phyloP scores from a whole-genome alignment of 1,284 basidiomycete species.

The Lentinula novae-zelandiae region DNA sequence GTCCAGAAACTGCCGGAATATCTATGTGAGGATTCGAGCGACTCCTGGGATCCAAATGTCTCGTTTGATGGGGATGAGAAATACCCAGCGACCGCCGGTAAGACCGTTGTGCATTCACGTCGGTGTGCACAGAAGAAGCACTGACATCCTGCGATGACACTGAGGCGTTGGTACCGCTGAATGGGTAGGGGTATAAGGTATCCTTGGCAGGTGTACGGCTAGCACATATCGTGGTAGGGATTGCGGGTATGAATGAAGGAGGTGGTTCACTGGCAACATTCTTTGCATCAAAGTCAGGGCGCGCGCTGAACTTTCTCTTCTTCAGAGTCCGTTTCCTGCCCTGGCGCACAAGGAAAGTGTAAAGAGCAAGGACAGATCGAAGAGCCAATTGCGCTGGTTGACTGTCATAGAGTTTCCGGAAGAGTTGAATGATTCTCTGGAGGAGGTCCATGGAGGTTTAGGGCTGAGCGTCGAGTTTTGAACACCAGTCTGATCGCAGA shows the following conservation, averaged over 20 bases:
- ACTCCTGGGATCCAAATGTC: neutral
- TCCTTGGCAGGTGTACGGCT: slow-evolving; percentile 1
- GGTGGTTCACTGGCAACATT: neutral
- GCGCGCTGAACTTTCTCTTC: neutral
- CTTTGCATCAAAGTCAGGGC: neutral
- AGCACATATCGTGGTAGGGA: neutral
- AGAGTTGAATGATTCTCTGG: slow-evolving; percentile 3
- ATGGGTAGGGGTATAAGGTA: slow-evolving; percentile 5
- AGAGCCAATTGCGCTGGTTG: slow-evolving; percentile 1
- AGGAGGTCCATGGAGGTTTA: slow-evolving; percentile 8
- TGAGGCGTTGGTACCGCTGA: neutral
- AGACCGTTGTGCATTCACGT: neutral
- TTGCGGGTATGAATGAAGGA: neutral
- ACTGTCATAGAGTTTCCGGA: slow-evolving; percentile 1
- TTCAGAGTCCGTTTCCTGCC: neutral
- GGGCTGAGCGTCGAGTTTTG: neutral
- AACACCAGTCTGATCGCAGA: neutral
- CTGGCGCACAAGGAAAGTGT: neutral
- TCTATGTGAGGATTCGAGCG: slow-evolving; percentile 5
- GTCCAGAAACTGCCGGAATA: slow-evolving; percentile 2
- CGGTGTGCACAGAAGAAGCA: neutral
- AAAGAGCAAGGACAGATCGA: slow-evolving; percentile 1
- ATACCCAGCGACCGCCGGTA: neutral
- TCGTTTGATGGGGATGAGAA: neutral
- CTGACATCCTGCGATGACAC: slow-evolving; percentile 4